Conservation (phyloP, 225 moss, liverwort and hornwort genomes). For the Bryum argenteum region DNA sequence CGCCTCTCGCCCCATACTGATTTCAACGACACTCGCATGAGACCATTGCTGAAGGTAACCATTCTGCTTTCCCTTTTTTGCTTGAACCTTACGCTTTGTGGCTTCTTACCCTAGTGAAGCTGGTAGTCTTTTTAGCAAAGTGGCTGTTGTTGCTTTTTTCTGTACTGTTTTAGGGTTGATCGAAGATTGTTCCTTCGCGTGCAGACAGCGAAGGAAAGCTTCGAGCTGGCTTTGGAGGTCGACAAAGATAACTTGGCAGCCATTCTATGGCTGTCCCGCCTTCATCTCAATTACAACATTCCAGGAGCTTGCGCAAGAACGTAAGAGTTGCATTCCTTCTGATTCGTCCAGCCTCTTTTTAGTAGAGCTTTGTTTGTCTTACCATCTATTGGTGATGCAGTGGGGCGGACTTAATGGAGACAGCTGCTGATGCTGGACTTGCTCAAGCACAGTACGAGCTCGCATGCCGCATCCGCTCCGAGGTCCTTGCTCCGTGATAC, state of each 20-base stretch:
- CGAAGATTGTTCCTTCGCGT: conserved; percentile 22
- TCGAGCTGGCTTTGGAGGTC: conserved; percentile 79
- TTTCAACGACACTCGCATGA: conserved; percentile 73
- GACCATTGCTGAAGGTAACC: conserved; percentile 79
- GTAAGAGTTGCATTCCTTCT: conserved; percentile 28
- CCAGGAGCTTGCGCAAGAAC: conserved; percentile 75
- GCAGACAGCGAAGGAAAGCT: conserved; percentile 92
- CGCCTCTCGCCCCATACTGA: conserved; percentile 65
- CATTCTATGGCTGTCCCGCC: conserved; percentile 81
- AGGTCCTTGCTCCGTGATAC: conserved; percentile 45
- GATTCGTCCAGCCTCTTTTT: neutral
- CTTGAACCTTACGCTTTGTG: neutral
- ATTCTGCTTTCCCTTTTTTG: conserved; percentile 2
- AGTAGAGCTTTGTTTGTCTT: neutral
- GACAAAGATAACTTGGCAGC: conserved; percentile 71
- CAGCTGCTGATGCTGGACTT: conserved; percentile 81
- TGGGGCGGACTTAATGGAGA: conserved; percentile 74
- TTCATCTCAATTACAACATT: conserved; percentile 89
- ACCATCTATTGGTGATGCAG: conserved; percentile 40
- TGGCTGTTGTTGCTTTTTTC: neutral
- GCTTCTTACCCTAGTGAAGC: neutral
- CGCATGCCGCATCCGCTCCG: conserved; percentile 75
- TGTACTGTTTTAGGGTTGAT: conserved; percentile 18
- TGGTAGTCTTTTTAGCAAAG: neutral
- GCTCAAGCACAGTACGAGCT: conserved; percentile 89